Conservation (phyloP, 305 asterid species). For the Nicotiana rustica region DNA sequence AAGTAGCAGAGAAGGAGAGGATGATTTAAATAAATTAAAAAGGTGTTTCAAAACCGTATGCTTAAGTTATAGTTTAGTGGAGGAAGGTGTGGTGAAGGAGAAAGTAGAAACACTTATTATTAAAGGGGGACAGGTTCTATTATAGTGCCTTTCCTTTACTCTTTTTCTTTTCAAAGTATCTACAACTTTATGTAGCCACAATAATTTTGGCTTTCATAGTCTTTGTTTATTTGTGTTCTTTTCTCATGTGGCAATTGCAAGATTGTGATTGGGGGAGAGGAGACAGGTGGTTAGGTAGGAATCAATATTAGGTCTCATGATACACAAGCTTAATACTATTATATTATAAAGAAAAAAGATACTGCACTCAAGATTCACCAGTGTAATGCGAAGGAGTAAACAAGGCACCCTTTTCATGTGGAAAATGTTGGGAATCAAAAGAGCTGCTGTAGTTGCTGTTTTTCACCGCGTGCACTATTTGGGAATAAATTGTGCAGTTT, state of each 20-base stretch:
- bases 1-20: conserved; percentile 27
- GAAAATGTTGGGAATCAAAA: no score
- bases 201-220: not conserved
- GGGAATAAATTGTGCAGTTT: no score
- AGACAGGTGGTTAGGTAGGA: not conserved
- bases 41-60: not conserved
- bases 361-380: conserved; percentile 1
- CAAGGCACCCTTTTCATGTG: no score
- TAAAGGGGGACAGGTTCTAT: not conserved
- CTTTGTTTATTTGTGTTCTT: conserved; percentile 1
- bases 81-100: conserved; percentile 4
- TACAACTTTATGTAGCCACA: not conserved
- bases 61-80: not conserved
- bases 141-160: not conserved
- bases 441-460: no score
- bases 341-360: not conserved
- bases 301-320: conserved; percentile 19
- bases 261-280: not conserved
- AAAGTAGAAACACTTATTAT: conserved; percentile 1
- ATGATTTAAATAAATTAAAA: not conserved
- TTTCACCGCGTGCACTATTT: no score
- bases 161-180: not conserved
- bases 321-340: not conserved
- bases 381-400: no score
- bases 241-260: not conserved